Conservation (phyloP, 305 asterid genomes). For the Coffea humblotiana region DNA sequence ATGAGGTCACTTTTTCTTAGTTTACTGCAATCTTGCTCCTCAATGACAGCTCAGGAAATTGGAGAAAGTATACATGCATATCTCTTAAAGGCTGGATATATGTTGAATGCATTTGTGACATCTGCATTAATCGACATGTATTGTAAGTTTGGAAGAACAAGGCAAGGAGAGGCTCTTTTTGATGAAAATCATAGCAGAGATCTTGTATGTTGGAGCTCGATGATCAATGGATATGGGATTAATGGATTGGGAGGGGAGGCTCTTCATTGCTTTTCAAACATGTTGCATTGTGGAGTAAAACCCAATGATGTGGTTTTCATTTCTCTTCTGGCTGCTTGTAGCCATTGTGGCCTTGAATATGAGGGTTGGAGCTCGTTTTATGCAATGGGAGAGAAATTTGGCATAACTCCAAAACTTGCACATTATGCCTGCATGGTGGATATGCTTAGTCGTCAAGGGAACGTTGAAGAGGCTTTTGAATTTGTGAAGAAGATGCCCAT, state of each 20-base stretch:
- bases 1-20: constrained; percentile 62
- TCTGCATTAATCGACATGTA: constrained; percentile 69
- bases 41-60: constrained; percentile 37
- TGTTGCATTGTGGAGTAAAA: constrained; percentile 53
- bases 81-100: constrained; percentile 54
- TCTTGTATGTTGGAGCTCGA: constrained; percentile 87
- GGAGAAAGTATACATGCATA: constrained; percentile 64
- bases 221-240: constrained; percentile 78
- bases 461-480: constrained; percentile 68
- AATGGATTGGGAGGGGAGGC: constrained; percentile 74
- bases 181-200: constrained; percentile 45
- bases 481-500: constrained; percentile 69
- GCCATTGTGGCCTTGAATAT: constrained; percentile 81
- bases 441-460: constrained; percentile 83
- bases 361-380: constrained; percentile 84
- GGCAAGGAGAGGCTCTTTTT: constrained; percentile 54
- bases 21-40: constrained; percentile 57
- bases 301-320: constrained; percentile 72
- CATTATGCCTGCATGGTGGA: constrained; percentile 92
- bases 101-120: constrained; percentile 46
- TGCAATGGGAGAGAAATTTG: constrained; percentile 54
- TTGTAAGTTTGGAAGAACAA: constrained; percentile 63
- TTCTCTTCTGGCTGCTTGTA: constrained; percentile 72
- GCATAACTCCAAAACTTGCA: constrained; percentile 58
- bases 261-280: constrained; percentile 59